phyloP scores from a whole-genome alignment of 2,329 filamentous ascomycete genomes.

The Pseudogymnoascus sp. region DNA sequence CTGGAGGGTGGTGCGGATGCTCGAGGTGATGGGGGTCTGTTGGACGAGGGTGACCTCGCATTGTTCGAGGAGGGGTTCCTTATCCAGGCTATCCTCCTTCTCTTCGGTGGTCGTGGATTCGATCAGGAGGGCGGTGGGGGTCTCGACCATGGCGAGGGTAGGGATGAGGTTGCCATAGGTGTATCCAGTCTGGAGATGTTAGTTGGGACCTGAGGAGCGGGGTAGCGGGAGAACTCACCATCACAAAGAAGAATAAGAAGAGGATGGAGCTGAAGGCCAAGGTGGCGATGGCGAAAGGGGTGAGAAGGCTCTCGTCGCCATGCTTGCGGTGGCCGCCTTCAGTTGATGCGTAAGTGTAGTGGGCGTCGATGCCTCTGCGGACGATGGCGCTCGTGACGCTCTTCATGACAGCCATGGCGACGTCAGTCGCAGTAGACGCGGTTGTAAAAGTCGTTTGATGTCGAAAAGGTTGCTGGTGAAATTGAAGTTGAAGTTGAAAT shows the following conservation, averaged over 20 bases:
- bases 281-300: neutral
- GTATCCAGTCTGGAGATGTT: conserved; percentile 39
- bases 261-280: neutral
- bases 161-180: conserved; percentile 51
- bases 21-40: conserved; percentile 52
- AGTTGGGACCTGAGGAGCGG: conserved; percentile 5
- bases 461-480: neutral
- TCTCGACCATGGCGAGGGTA: conserved; percentile 55
- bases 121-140: conserved; percentile 45
- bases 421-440: conserved; percentile 1
- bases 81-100: conserved; percentile 25
- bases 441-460: neutral
- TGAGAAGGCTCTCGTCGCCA: neutral
- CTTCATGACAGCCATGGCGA: conserved; percentile 12
- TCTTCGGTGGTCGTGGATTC: conserved; percentile 31
- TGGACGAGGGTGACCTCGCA: conserved; percentile 38
- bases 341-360: neutral
- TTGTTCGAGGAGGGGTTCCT: conserved; percentile 34
- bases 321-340: neutral
- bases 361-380: conserved; percentile 12
- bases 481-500: neutral
- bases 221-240: neutral
- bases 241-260: neutral
- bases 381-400: conserved; percentile 9
- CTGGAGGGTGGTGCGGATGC: conserved; percentile 46